Base-by-base conservation (phyloP, 805 yeast species). In the Clavispora fructus region DNA sequence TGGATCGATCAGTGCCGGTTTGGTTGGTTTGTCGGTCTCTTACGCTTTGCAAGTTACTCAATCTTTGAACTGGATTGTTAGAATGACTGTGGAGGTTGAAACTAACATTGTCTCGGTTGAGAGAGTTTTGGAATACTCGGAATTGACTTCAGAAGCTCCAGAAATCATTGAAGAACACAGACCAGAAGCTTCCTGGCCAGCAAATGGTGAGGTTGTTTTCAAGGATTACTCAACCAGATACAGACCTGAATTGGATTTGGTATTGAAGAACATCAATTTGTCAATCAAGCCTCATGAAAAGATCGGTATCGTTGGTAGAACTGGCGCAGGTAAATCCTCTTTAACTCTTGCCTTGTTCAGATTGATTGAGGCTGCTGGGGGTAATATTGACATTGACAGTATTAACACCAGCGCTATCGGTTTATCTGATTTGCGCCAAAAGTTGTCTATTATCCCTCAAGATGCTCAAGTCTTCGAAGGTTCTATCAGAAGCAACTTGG, bases 1-100 rank as follows among this genome's bases (percentile, higher is more conserved):
- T 14, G 95, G 97, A 12, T 64, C 71, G 16, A 75, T 92, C 27
- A 79, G 90, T 17, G 90, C 97, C 14, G 99, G 99, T 68, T 70
- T 87, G 61, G 91, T 91, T 59, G 99, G 99, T 74, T 75, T 94
- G 57, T 85, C 96, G 19, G 86, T 94, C 57, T 85, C 95, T 40
- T 95, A 94, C 67, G 92, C 99, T 2, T 74, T 94, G 52, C 96
- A 89, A 65, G 79, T 91, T 50, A 94, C 99, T 0, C 96, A 90
- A 67, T 78, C 96, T 0, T 77, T 94, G 67, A 92, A 90, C 65
- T 92, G 97, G 97, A 89, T 94, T 67, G 98, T 94, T 28, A 80
- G 99, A 69, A 92, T 91, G 98, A 88, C 97, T 0, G 99, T 94
- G 39, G 99, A 94, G 58, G 96, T 94, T 40, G 99, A 94, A 67